These are phyloP conservation scores for Tetramitus jugosus DNA, from an alignment of 208 protist genomes.

Conservation along the genomic window DNA sequence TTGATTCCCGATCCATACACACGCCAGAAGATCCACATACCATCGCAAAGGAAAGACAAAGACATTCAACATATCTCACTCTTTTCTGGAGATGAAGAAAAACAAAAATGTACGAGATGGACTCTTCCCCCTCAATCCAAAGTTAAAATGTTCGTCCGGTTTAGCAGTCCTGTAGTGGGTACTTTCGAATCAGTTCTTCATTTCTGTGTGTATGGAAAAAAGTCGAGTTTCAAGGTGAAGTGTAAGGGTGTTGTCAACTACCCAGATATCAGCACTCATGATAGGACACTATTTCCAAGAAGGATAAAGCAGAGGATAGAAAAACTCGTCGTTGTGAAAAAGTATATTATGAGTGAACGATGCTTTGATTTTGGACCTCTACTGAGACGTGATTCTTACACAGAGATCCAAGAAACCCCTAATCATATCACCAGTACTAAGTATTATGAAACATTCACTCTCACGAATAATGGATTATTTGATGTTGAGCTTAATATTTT, in stretches of 20 bases:
- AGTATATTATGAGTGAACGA: slow-evolving; percentile 49
- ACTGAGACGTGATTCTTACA: too few relatives aligned
- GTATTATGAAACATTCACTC: slow-evolving; percentile 56
- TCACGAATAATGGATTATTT: slow-evolving; percentile 74
- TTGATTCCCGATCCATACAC: too few relatives aligned
- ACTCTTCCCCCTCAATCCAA: too few relatives aligned
- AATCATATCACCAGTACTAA: too few relatives aligned
- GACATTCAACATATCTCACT: too few relatives aligned
- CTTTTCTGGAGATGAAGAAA: too few relatives aligned
- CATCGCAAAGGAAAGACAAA: too few relatives aligned
- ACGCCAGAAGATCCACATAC: too few relatives aligned
- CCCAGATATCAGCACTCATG: slow-evolving; percentile 71
- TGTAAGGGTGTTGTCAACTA: slow-evolving; percentile 45
- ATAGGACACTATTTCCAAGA: slow-evolving; percentile 63
- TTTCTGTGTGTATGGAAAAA: neutral
- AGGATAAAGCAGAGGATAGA: slow-evolving; percentile 29
- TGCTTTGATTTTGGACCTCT: slow-evolving; percentile 87
- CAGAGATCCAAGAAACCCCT: too few relatives aligned
- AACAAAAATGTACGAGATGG: too few relatives aligned
- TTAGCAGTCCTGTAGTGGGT: neutral
- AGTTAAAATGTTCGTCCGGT: neutral
- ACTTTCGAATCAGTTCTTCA: neutral
- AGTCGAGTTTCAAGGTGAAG: neutral
- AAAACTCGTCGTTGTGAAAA: slow-evolving; percentile 27
- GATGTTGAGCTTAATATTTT: slow-evolving; percentile 56